Base-by-base conservation (phyloP, 2,329 filamentous ascomycete species). In the Nemania serpens region DNA sequence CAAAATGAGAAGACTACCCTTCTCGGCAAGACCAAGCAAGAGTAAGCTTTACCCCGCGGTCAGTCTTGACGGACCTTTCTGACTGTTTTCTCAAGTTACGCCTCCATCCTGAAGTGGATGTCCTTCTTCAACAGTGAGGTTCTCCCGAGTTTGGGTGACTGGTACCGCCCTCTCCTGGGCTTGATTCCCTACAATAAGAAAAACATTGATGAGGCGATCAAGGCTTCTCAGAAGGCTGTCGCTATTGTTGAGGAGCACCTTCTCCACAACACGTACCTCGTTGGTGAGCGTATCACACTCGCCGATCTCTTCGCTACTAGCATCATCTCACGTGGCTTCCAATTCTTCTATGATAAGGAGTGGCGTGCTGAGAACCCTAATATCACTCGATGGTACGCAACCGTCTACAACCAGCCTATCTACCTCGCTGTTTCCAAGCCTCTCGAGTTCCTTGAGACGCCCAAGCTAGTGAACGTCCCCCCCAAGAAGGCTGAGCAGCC, bases 1-100 rank as follows among this genome's bases (percentile, higher is more conserved):
- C 95, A 99, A 84, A 99, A 99, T 80, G 95, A 98, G 89, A 98
- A 98, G 90, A 99, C 95, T 74, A 96, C 93, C 71, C 93, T 99
- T 70, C 88, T 99, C 73, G 95, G 95, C 77, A 98, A 98, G 90
- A 99, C 93, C 83, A 99, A 99, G 90, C 94, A 99, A 85, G 95
- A 99, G 88, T 93, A 82, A 77, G 84, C 76, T 61, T n/a, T 47
- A 4, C 20, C 25, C 48, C 9, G 2, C 11, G 2, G 9, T 36
- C 11, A 22, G 7, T 15, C 20, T 18, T 11, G 25, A 34, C 11
- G 2, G 17, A 9, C 25, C 29, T 20, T 13, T 66, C 75, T 76
- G 65, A 76, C 47, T 47, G 47, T 45, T 22, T 2, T 29, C 17
- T 17, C 9, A 66, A 88, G 85, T 78, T 94, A 98, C 81, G 95